Conservation (phyloP, 129 eudicot species). For the Rutidosis leptorrhynchoides region DNA sequence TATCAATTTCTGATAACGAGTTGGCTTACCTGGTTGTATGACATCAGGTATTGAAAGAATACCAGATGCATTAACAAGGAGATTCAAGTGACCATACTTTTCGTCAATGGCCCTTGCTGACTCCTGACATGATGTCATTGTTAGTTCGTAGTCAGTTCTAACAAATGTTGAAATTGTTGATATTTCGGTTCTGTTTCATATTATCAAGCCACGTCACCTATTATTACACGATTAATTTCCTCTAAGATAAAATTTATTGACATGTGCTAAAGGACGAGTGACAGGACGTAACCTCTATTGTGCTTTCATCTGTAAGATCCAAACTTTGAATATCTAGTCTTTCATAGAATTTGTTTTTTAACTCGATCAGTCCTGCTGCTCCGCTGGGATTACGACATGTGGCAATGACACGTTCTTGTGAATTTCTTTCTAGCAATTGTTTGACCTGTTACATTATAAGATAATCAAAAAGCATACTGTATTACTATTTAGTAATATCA, state of each 20-base stretch:
- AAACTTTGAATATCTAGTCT: constrained; percentile 66
- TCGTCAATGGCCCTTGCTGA: constrained; percentile 59
- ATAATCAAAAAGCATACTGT: constrained; percentile 2
- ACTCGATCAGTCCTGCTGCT: constrained; percentile 65
- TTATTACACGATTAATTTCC: neutral
- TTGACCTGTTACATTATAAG: constrained; percentile 49
- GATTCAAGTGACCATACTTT: constrained; percentile 70
- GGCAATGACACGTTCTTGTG: constrained; percentile 70
- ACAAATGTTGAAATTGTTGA: constrained; percentile 5
- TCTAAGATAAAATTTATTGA: constrained; percentile 11
- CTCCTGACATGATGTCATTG: constrained; percentile 44
- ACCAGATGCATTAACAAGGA: constrained; percentile 86
- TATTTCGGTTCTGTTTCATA: neutral
- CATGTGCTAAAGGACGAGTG: constrained; percentile 16
- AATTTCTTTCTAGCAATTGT: constrained; percentile 64
- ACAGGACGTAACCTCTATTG: constrained; percentile 64
- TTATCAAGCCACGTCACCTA: neutral
- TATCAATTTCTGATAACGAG: neutral
- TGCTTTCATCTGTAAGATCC: constrained; percentile 81
- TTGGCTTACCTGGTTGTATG: constrained; percentile 72
- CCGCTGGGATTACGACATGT: constrained; percentile 76
- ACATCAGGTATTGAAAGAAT: constrained; percentile 78
- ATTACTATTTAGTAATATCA: neutral
- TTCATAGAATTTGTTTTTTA: constrained; percentile 58
- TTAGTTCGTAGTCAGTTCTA: constrained; percentile 15